These are phyloP conservation scores for Myriosclerotinia scirpicola DNA, from an alignment of 2,329 filamentous ascomycete genomes.

Conservation along the genomic window DNA sequence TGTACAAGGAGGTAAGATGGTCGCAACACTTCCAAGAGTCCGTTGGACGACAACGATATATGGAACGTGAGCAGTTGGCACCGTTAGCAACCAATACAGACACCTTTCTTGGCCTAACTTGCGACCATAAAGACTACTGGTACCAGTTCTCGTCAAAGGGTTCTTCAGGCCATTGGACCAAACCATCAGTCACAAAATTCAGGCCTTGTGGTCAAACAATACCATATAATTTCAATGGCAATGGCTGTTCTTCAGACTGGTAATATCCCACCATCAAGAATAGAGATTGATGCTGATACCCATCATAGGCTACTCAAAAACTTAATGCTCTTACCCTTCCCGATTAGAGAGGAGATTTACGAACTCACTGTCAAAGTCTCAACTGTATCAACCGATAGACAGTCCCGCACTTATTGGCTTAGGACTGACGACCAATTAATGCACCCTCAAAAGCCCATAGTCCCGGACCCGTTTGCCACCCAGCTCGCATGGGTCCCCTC, in stretches of 20 bases:
- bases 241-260: constrained; percentile 6
- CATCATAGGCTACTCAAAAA: neutral
- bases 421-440: too few species aligned
- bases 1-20: neutral
- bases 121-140: constrained; percentile 1
- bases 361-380: too few species aligned
- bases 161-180: neutral
- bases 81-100: neutral
- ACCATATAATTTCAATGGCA: neutral
- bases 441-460: too few species aligned
- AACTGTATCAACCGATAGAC: too few species aligned
- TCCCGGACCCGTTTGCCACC: too few species aligned
- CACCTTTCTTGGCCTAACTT: neutral
- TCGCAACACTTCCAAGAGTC: neutral
- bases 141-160: accelerated
- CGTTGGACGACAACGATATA: neutral
- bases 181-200: neutral
- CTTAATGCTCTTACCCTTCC: neutral
- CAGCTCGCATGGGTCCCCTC: too few species aligned
- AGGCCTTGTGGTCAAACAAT: neutral
- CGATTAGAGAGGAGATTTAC: neutral
- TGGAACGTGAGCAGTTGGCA: neutral
- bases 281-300: neutral
- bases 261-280: neutral
- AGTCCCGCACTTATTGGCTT: too few species aligned